A percentile compares a stretch with the other conserved stretches of the same genome.
phyloP scores from a whole-genome alignment of 2,329 filamentous ascomycete species.

The Cladorrhinum sp. region DNA sequence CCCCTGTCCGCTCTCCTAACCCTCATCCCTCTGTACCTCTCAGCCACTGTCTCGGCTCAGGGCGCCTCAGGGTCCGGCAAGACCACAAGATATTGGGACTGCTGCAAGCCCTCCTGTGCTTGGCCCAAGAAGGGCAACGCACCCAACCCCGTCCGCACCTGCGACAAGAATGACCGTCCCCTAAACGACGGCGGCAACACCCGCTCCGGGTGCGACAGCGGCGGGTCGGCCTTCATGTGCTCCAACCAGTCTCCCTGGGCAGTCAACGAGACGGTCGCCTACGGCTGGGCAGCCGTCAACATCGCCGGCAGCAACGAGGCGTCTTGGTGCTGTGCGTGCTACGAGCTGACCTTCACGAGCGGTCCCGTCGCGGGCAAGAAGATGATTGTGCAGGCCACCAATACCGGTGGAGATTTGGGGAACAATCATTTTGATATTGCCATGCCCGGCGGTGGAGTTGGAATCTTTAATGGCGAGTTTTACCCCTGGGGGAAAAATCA shows the following conservation, averaged over 20 bases:
- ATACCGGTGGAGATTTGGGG: conserved; percentile 54
- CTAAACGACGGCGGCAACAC: conserved; percentile 40
- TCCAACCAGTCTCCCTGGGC: conserved; percentile 50
- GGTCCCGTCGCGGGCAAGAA: conserved; percentile 53
- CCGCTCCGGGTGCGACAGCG: conserved; percentile 38
- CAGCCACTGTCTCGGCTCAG: conserved; percentile 24
- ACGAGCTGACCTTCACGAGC: conserved; percentile 58
- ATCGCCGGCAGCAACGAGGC: conserved; percentile 39
- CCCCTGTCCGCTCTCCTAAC: conserved; percentile 25
- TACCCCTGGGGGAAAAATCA: conserved; percentile 22
- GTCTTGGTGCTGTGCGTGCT: conserved; percentile 44
- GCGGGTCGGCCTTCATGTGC: conserved; percentile 53
- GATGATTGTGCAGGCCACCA: conserved; percentile 59
- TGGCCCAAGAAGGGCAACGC: conserved; percentile 48
- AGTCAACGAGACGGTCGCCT: conserved; percentile 47
- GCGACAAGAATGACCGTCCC: conserved; percentile 47
- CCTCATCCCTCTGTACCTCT: conserved; percentile 22
- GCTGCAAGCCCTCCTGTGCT: conserved; percentile 58
- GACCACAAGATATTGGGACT: conserved; percentile 47
- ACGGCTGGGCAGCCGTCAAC: conserved; percentile 53
- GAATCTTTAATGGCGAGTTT: conserved; percentile 45
- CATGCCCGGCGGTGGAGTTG: conserved; percentile 53
- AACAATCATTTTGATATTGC: conserved; percentile 55
- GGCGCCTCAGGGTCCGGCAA: conserved; percentile 28
- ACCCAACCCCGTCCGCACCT: conserved; percentile 42